Evolutionary conservation across 2,329 filamentous ascomycete genomes (phyloP), one percentile per base, ranked within the genome.

Genomic region (Penicillium sp.): DNA sequence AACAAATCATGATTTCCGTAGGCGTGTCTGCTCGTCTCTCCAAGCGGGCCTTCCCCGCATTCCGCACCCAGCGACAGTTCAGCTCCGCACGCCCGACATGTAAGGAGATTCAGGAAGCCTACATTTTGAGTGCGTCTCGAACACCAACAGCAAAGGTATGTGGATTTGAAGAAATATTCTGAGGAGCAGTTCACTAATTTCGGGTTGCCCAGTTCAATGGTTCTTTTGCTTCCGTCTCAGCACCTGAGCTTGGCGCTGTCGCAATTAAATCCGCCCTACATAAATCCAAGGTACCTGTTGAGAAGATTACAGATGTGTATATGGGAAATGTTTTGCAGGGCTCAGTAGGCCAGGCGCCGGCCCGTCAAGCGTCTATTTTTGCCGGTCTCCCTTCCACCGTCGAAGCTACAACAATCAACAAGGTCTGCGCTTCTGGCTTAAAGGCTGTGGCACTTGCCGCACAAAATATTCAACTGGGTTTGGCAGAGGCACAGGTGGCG

Each of bases 281-380:
- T 66, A 96, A 94, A 76, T 95, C 92, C 51, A 87, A 86, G 63
- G 84, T 97, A 7, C 92, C 94, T 2, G 75, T 86, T 51, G 86
- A 88, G 34, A 89, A 89, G 72, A 91, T 97, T 69, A 89, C 88
- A 62, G 90, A 96, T 76, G 91, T 97, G 16, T 97, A 97, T 80
- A 96, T 97, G 90, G 94, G 94, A 72, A 96, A 97, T 70, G 94
- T 97, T 10, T 83, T 97, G 40, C 88, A 92, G 74, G 93, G 83
- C 44, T 84, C 84, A 19, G 84, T 94, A 6, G 94, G 94, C 45
- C 94, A 99, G 78, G 86, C 94, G 0, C 94, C 94, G 2, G 93
- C 94, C 23, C 87, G 94, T 48, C 94, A 99, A 78, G 94, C 94
- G 11, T 81, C 86, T 63, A 89, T 97, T 59, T 93, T 95, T 70